Base-by-base conservation (phyloP, 345 rosid genomes). In the Iberis pinnata region DNA sequence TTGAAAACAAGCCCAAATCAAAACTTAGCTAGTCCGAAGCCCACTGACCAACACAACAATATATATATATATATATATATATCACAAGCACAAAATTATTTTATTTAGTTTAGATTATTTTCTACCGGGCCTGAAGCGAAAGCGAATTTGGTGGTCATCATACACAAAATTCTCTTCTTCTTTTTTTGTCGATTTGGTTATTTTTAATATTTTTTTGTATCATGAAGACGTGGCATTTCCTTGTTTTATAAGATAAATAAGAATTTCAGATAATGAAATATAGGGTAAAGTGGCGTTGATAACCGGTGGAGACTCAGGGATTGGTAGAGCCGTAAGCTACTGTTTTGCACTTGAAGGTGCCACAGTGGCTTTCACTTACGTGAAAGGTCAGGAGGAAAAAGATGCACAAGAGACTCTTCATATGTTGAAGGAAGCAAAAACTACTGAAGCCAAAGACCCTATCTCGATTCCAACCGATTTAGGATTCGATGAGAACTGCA, bases 221-320 rank as follows among this genome's bases (percentile, higher is more conserved):
- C n/a, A n/a, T n/a, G n/a, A n/a, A n/a, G n/a, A n/a, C n/a, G n/a
- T n/a, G n/a, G n/a, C n/a, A n/a, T n/a, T n/a, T n/a, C 36, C n/a
- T 16, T 24, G 8, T 33, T 32, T 4, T 49, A 8, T 47, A 10
- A 12, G n/a, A 38, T 4, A 20, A 12, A 24, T n/a, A 10, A 29
- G 8, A 29, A 29, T 7, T 29, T n/a, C n/a, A 29, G 8, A 29
- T 29, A 29, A 3, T 5, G 5, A 29, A 5, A 29, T 29, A 36
- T 57, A 85, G 88, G 95, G 92, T 18, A 85, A 73, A 73, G 87
- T 88, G 51, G 85, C 95, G 0, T 54, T 85, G 0, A 80, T 88
- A 24, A 83, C 92, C 0, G 89, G 92, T 5, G 97, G 97, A 8
- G 95, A 82, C 61, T 82, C 84, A 0, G 95, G 90, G n/a, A 84